Percentiles rank a stretch among this genome's conserved stretches.
Evolutionary conservation across 164 flowering plant species (phyloP).

Genomic region (Kingdonia uniflora): DNA sequence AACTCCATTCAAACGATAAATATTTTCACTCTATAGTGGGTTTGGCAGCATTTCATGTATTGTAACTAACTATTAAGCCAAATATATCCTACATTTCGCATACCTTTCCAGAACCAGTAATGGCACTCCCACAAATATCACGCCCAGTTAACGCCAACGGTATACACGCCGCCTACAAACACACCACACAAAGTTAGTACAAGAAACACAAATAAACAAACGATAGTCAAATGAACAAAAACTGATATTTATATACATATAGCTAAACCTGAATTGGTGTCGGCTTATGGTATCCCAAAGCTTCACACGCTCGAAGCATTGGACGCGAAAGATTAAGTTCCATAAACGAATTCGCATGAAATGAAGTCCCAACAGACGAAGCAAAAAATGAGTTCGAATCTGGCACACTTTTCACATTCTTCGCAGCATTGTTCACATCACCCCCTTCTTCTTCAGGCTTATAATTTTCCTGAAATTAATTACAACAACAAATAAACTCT

Average conservation of each 20-base stretch:
- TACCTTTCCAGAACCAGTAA: conserved; percentile 98
- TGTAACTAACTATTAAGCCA: too few relatives aligned
- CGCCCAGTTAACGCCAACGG: conserved; percentile 81
- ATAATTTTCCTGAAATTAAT: conserved; percentile 41
- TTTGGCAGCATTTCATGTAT: too few relatives aligned
- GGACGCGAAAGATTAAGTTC: conserved; percentile 91
- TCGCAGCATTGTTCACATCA: conserved; percentile 25
- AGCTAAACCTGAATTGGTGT: conserved; percentile 82
- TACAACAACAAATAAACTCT: not conserved
- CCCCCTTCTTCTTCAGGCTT: conserved; percentile 34
- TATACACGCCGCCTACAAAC: conserved; percentile 75
- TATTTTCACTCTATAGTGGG: too few relatives aligned
- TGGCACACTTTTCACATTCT: conserved; percentile 11
- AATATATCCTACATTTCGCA: too few relatives aligned
- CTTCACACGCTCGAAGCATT: conserved; percentile 78
- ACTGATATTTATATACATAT: not conserved
- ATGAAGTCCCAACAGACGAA: conserved; percentile 58
- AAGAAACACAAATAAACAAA: not conserved
- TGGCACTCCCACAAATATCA: conserved; percentile 95
- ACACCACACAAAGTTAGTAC: not conserved
- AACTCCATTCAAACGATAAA: too few relatives aligned
- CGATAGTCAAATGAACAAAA: not conserved
- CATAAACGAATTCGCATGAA: conserved; percentile 77
- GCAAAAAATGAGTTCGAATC: conserved; percentile 37
- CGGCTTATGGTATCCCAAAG: conserved; percentile 72